Percentiles rank a stretch among this genome's conserved stretches.
These are phyloP conservation scores for Dendrobium nobile DNA, from an alignment of 106 monocot genomes.

Conservation along the genomic window DNA sequence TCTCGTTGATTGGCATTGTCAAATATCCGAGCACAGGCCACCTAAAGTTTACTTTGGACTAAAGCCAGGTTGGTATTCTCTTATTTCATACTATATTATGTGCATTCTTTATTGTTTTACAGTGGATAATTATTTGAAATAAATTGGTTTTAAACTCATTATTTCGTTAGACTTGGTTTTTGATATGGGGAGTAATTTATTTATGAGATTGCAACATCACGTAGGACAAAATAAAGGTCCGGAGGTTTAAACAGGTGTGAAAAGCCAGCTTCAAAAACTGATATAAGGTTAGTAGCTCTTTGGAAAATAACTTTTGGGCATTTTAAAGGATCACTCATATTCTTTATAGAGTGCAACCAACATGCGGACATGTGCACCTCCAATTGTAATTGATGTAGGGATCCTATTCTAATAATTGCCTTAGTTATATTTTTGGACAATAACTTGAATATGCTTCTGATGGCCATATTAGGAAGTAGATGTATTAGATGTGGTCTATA, in stretches of 20 bases:
- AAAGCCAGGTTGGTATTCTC: slow-evolving; percentile 19
- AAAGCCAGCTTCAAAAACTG: neutral
- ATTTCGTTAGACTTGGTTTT: neutral
- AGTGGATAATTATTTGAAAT: neutral
- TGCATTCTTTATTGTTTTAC: neutral
- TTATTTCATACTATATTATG: neutral
- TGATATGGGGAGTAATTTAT: neutral
- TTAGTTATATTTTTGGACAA: neutral
- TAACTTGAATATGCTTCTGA: neutral
- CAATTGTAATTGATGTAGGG: neutral
- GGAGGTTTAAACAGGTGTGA: neutral
- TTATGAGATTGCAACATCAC: neutral
- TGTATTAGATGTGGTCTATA: no score
- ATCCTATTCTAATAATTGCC: neutral
- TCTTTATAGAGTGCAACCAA: neutral
- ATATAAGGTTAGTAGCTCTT: neutral
- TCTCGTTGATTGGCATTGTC: slow-evolving; percentile 18
- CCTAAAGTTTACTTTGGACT: slow-evolving; percentile 20
- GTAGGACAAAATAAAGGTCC: neutral
- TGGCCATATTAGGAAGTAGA: no score
- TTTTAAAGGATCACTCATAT: neutral
- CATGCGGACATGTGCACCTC: no score
- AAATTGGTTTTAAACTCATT: neutral
- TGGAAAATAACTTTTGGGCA: neutral
- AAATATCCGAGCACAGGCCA: slow-evolving; percentile 8